Evolutionary conservation across 2,329 filamentous ascomycete genomes (phyloP).

Genomic region (Trichoderma pleuroti): DNA sequence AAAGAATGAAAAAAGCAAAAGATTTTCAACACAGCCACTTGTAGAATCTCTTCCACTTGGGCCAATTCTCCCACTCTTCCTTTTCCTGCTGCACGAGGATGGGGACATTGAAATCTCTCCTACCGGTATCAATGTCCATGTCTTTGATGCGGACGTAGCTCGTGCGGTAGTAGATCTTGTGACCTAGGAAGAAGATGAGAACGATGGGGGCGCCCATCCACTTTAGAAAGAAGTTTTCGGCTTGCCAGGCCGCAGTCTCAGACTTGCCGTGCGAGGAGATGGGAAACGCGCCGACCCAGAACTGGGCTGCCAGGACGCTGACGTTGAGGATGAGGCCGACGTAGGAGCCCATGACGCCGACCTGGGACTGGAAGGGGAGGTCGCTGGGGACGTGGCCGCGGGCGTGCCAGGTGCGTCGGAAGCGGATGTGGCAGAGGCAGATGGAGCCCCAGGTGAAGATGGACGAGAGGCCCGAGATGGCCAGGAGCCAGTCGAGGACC

Average conservation of each 20-base stretch:
- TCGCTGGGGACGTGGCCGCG: constrained; percentile 70
- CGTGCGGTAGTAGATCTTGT: constrained; percentile 74
- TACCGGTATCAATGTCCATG: constrained; percentile 84
- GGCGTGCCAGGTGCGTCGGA: constrained; percentile 72
- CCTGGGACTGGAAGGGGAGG: constrained; percentile 76
- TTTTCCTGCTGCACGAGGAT: constrained; percentile 75
- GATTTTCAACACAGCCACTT: constrained; percentile 63
- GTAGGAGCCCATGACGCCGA: constrained; percentile 77
- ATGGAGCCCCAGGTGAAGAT: constrained; percentile 81
- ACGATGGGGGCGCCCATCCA: constrained; percentile 70
- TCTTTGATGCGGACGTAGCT: constrained; percentile 62
- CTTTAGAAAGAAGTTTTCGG: constrained; percentile 67
- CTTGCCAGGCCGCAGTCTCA: constrained; percentile 38
- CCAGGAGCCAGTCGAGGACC: constrained; percentile 73
- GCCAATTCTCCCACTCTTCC: constrained; percentile 69
- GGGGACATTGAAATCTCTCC: constrained; percentile 78
- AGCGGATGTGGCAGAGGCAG: constrained; percentile 87
- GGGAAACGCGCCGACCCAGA: constrained; percentile 82
- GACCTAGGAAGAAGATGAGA: constrained; percentile 62
- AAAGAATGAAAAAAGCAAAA: neutral
- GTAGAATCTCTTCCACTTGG: constrained; percentile 72
- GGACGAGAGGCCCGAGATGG: constrained; percentile 65
- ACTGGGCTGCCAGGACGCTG: constrained; percentile 75
- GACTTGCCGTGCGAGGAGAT: constrained; percentile 51
- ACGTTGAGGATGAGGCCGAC: constrained; percentile 72